These are phyloP conservation scores for Syzygium aromaticum DNA, from an alignment of 345 rosid genomes.

Conservation along the genomic window DNA sequence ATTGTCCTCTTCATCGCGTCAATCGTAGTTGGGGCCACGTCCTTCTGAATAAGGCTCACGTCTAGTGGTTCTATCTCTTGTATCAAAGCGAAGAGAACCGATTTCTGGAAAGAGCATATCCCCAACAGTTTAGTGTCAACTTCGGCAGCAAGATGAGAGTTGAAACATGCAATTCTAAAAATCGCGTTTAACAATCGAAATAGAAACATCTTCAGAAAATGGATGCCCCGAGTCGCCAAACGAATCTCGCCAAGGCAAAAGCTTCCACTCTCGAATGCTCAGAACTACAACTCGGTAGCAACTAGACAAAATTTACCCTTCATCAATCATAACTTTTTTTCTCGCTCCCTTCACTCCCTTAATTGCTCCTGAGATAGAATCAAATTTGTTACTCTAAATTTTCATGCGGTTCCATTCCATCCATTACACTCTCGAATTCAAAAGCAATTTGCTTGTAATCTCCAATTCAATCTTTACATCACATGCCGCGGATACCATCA, in stretches of 20 bases:
- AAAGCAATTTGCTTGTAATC: not conserved
- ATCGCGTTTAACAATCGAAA: not conserved
- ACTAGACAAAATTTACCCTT: not conserved
- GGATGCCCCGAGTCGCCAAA: fast-evolving
- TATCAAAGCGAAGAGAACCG: conserved; percentile 48
- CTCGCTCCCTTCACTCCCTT: not conserved
- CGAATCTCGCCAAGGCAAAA: not conserved
- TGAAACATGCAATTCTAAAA: not conserved
- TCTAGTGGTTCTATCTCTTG: conserved; percentile 93
- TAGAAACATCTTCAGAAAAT: not conserved
- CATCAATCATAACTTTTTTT: not conserved
- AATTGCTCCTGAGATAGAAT: not conserved
- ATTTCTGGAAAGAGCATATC: conserved; percentile 32
- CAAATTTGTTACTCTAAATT: not conserved
- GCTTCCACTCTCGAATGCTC: not conserved
- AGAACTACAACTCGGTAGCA: not conserved
- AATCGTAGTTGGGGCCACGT: conserved; percentile 70
- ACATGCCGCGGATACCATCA: not conserved
- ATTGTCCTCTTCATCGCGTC: conserved; percentile 98
- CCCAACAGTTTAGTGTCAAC: not conserved
- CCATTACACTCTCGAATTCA: not conserved
- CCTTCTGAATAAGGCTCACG: conserved; percentile 82
- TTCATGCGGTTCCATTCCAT: not conserved
- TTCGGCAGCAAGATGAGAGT: not conserved
- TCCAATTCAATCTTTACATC: not conserved